Evolutionary conservation across 2,329 filamentous ascomycete species (phyloP).

Genomic region (Ophiostoma australiae): DNA sequence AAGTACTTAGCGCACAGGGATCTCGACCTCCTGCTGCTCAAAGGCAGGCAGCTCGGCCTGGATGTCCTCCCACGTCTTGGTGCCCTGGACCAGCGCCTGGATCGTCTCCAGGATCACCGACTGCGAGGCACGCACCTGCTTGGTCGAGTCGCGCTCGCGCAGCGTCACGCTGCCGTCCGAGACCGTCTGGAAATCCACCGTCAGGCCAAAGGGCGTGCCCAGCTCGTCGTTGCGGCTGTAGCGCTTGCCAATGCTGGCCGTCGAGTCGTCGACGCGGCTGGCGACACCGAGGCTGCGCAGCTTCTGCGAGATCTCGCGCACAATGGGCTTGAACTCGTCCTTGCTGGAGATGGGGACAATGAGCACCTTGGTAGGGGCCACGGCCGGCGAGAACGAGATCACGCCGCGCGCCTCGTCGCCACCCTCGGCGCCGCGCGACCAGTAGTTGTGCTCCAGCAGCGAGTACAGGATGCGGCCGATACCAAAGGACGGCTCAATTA

Average conservation of each 20-base stretch:
- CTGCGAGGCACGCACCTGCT: slow-evolving; percentile 79
- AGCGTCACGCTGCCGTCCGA: slow-evolving; percentile 83
- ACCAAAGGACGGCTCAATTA: slow-evolving; percentile 96
- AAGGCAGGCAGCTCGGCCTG: slow-evolving; percentile 76
- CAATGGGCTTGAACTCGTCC: slow-evolving; percentile 70
- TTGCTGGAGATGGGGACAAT: slow-evolving; percentile 84
- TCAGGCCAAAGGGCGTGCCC: slow-evolving; percentile 89
- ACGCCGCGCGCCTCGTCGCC: slow-evolving; percentile 78
- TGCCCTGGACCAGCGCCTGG: slow-evolving; percentile 47
- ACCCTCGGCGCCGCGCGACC: slow-evolving; percentile 67
- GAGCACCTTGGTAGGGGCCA: slow-evolving; percentile 93
- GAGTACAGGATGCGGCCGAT: slow-evolving; percentile 92
- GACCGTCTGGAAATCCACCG: slow-evolving; percentile 91
- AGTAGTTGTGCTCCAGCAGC: slow-evolving; percentile 91
- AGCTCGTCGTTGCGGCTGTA: slow-evolving; percentile 94
- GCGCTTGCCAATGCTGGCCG: slow-evolving; percentile 88
- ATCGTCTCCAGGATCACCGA: slow-evolving; percentile 73
- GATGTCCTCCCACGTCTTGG: slow-evolving; percentile 63
- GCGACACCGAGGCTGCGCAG: slow-evolving; percentile 74
- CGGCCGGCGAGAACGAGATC: slow-evolving; percentile 52
- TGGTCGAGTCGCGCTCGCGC: slow-evolving; percentile 83
- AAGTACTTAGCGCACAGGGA: slow-evolving; percentile 21
- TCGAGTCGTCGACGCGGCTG: slow-evolving; percentile 83
- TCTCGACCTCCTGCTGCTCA: slow-evolving; percentile 61
- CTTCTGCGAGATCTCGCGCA: slow-evolving; percentile 66